Conservation (phyloP, 2,329 filamentous ascomycete species). For the Pestalotiopsis sp. region DNA sequence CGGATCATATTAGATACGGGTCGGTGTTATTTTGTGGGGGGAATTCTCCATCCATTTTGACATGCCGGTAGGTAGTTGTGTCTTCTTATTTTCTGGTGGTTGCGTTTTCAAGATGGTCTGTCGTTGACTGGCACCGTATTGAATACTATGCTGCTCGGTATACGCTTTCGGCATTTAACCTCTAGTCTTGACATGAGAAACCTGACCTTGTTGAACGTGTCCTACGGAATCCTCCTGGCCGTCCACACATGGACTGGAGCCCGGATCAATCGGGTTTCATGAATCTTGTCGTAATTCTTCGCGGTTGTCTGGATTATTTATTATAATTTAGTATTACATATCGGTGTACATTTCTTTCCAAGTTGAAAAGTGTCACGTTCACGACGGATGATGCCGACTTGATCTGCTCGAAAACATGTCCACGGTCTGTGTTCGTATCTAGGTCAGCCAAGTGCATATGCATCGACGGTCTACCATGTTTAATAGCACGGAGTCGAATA, state of each 20-base stretch:
- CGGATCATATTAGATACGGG: not conserved
- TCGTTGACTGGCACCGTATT: not conserved
- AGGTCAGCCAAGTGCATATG: too few species aligned
- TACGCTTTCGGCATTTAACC: not conserved
- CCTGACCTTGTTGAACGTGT: not conserved
- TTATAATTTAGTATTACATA: too few species aligned
- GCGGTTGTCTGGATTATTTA: not conserved
- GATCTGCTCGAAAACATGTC: too few species aligned
- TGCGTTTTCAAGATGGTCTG: not conserved
- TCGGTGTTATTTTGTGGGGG: not conserved
- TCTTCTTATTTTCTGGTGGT: not conserved
- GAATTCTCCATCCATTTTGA: not conserved
- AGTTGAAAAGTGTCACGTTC: too few species aligned
- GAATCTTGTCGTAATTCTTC: not conserved
- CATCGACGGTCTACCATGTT: too few species aligned
- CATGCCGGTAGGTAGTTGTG: too few species aligned
- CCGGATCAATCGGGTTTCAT: not conserved
- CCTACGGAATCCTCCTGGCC: not conserved
- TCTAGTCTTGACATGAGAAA: not conserved
- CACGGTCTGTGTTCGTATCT: too few species aligned
- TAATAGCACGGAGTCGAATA: too few species aligned
- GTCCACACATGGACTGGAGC: not conserved
- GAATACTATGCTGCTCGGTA: not conserved
- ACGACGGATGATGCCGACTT: too few species aligned
- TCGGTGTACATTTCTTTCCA: too few species aligned